Conservation (phyloP, 305 asterid genomes). For the Solanum hybrid region DNA sequence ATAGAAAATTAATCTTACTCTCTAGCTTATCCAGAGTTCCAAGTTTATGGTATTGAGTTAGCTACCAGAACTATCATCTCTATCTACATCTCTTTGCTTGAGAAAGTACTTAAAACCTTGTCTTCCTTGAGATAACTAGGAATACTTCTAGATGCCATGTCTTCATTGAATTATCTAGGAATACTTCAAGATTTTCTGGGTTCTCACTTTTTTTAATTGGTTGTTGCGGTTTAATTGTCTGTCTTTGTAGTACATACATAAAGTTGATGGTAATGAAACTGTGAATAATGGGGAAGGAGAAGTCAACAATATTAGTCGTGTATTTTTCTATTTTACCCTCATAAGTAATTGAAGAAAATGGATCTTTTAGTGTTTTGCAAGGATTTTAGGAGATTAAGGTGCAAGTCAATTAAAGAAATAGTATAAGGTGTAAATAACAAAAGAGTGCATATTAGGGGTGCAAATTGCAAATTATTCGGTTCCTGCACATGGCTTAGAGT, state of each 20-base stretch:
- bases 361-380: neutral
- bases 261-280: neutral
- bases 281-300: neutral
- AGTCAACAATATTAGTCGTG: neutral
- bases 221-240: neutral
- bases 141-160: neutral
- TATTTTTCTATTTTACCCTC: neutral
- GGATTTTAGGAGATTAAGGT: neutral
- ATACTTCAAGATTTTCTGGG: neutral
- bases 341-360: neutral
- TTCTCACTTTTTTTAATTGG: neutral
- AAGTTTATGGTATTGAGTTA: neutral
- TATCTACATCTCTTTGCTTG: neutral
- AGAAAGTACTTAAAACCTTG: neutral
- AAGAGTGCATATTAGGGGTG: neutral
- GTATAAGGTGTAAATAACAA: neutral
- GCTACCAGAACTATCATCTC: neutral
- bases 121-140: neutral
- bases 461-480: neutral
- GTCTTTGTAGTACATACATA: neutral
- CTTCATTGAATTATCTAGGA: neutral
- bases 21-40: neutral
- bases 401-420: neutral
- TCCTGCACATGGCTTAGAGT: neutral
- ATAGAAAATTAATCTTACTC: neutral